Evolutionary conservation across 129 eudicot species (phyloP).

Genomic region (Flaveria brownii): DNA sequence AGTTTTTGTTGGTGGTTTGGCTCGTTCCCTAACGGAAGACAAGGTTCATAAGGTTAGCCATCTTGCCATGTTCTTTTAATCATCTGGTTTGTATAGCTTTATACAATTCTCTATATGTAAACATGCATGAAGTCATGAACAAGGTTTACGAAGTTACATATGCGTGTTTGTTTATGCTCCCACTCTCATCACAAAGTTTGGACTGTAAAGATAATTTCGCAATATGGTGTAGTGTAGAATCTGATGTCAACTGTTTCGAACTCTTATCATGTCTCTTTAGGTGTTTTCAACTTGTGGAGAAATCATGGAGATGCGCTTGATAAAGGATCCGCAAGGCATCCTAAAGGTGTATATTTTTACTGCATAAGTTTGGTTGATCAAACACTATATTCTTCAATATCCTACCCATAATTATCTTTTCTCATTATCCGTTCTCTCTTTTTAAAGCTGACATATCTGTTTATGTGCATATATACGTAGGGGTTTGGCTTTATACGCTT

Average conservation of each 20-base stretch:
- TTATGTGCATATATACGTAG: slow-evolving; percentile 39
- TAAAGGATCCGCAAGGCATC: slow-evolving; percentile 68
- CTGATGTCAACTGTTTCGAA: not conserved
- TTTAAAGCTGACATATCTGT: slow-evolving; percentile 20
- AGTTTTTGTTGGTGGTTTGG: slow-evolving; percentile 87
- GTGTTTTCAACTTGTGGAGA: slow-evolving; percentile 77
- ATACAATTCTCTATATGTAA: not conserved
- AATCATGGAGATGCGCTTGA: slow-evolving; percentile 67
- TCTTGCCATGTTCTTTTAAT: not conserved
- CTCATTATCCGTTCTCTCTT: slow-evolving; percentile 9
- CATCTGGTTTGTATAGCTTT: not conserved
- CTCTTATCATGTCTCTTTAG: slow-evolving; percentile 38
- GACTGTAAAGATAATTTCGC: not conserved
- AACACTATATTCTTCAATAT: slow-evolving; percentile 2
- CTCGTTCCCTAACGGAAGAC: slow-evolving; percentile 58
- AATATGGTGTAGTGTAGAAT: not conserved
- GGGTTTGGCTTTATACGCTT: slow-evolving; percentile 88
- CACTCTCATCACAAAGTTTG: slow-evolving; percentile 7
- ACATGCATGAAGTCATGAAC: not conserved
- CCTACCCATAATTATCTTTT: slow-evolving; percentile 15
- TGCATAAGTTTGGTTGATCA: slow-evolving; percentile 1
- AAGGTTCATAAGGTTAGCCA: slow-evolving; percentile 60
- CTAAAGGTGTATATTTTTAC: slow-evolving; percentile 51
- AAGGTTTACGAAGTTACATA: not conserved
- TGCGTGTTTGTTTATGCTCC: not conserved